A percentile compares a stretch with the other conserved stretches of the same genome.
phyloP scores from a whole-genome alignment of 108 stramenopile genomes.

The Nannochloropsis salina region DNA sequence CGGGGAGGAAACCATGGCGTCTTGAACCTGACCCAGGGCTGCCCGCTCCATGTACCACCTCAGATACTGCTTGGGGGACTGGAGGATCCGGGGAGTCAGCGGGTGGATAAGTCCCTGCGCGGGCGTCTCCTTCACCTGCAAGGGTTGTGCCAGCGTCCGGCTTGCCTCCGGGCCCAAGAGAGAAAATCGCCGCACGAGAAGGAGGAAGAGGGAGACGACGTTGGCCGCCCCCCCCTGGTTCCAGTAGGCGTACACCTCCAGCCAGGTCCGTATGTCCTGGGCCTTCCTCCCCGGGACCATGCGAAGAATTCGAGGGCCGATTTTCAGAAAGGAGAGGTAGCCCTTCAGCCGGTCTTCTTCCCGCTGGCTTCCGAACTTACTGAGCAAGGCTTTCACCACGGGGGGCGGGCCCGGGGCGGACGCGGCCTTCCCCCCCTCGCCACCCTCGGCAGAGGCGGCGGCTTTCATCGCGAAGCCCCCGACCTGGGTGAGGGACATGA shows the following conservation, averaged over 20 bases:
- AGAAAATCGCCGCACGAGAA: conserved; percentile 34
- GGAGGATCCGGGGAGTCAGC: conserved; percentile 28
- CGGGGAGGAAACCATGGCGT: conserved; percentile 50
- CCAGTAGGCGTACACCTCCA: conserved; percentile 77
- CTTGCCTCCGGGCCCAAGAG: conserved; percentile 24
- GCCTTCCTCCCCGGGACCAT: conserved; percentile 78
- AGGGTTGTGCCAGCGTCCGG: not conserved
- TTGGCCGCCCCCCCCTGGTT: conserved; percentile 41
- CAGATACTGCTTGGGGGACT: conserved; percentile 52
- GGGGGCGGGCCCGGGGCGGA: conserved; percentile 63
- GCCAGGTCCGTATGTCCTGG: conserved; percentile 67
- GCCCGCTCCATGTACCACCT: conserved; percentile 57
- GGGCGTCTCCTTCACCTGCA: conserved; percentile 61
- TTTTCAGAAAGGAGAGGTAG: conserved; percentile 70
- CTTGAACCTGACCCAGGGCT: not conserved
- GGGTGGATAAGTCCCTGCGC: conserved; percentile 72
- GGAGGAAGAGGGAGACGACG: conserved; percentile 40
- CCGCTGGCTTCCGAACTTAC: conserved; percentile 65
- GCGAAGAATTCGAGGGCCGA: conserved; percentile 69
- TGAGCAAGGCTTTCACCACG: conserved; percentile 68
- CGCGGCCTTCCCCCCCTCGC: conserved; percentile 39
- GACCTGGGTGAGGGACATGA: conserved; percentile 67
- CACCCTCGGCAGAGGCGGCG: not conserved
- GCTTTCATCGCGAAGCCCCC: conserved; percentile 63
- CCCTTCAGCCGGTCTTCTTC: conserved; percentile 74